Evolutionary conservation across 2,329 filamentous ascomycete genomes (phyloP).

Genomic region (Phaeosphaeriaceae sp.): DNA sequence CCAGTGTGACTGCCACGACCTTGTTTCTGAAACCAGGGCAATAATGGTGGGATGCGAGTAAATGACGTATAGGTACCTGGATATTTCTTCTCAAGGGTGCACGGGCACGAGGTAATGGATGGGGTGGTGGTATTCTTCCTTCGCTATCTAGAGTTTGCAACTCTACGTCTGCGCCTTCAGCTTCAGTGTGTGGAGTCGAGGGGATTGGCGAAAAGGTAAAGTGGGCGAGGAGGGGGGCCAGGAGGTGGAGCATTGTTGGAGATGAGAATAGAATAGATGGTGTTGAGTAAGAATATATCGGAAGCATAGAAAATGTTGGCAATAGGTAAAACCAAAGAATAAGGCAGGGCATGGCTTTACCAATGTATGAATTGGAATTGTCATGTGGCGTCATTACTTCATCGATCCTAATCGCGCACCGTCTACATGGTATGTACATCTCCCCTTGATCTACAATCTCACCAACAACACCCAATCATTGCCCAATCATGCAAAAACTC

Average conservation of each 20-base stretch:
- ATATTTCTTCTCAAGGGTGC: too few species aligned
- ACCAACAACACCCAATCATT: too few species aligned
- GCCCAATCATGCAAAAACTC: too few species aligned
- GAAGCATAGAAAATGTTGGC: neutral
- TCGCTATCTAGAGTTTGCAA: neutral
- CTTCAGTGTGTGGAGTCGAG: neutral
- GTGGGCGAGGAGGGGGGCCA: neutral
- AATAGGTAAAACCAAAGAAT: neutral
- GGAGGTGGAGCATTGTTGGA: neutral
- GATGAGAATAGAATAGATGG: too few species aligned
- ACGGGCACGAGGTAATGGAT: too few species aligned
- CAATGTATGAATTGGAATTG: neutral
- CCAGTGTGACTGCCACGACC: neutral
- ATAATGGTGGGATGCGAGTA: too few species aligned
- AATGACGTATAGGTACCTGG: too few species aligned
- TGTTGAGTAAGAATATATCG: neutral
- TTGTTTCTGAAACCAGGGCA: too few species aligned
- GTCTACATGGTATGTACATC: neutral
- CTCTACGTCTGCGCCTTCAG: neutral
- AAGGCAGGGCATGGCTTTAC: neutral
- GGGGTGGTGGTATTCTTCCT: neutral
- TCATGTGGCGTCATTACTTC: neutral
- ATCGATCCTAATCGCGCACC: neutral
- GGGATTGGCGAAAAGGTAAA: neutral
- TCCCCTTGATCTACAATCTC: neutral